These are phyloP conservation scores for Aspergillus sp. DNA, from an alignment of 2,329 filamentous ascomycete genomes.

Conservation along the genomic window DNA sequence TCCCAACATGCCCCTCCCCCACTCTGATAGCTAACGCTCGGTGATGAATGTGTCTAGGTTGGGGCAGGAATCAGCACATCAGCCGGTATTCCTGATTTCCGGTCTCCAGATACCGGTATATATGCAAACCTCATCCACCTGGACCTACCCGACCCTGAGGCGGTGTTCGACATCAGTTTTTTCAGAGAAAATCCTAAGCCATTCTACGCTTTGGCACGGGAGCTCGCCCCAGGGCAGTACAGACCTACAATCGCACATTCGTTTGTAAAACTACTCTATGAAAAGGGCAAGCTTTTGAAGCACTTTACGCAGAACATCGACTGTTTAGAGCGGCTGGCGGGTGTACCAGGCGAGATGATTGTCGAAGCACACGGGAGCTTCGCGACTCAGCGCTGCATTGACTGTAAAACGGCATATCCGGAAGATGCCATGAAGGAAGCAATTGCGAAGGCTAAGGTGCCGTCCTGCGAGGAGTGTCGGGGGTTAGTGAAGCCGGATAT, in stretches of 20 bases:
- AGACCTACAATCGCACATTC: slow-evolving; percentile 85
- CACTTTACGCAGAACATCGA: slow-evolving; percentile 98
- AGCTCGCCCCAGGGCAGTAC: slow-evolving; percentile 88
- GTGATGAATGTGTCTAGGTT: slow-evolving; percentile 50
- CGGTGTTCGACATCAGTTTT: slow-evolving; percentile 89
- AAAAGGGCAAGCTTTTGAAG: slow-evolving; percentile 76
- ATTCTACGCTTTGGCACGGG: slow-evolving; percentile 89
- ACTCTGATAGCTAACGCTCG: neutral
- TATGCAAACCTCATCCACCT: slow-evolving; percentile 89
- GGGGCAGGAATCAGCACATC: slow-evolving; percentile 73
- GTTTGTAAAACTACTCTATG: slow-evolving; percentile 79
- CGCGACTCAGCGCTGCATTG: slow-evolving; percentile 85
- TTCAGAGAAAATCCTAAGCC: slow-evolving; percentile 81
- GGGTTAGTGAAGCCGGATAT: slow-evolving; percentile 92
- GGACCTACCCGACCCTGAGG: slow-evolving; percentile 84
- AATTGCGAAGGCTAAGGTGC: slow-evolving; percentile 67
- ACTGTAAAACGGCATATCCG: slow-evolving; percentile 73
- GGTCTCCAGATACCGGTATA: slow-evolving; percentile 87
- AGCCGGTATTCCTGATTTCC: slow-evolving; percentile 80
- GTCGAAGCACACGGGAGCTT: slow-evolving; percentile 96
- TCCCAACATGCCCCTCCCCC: slow-evolving; percentile 7
- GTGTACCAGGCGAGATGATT: slow-evolving; percentile 76
- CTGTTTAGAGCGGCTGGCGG: slow-evolving; percentile 84
- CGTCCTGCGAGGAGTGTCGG: slow-evolving; percentile 68
- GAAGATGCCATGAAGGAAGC: slow-evolving; percentile 71